These are phyloP conservation scores for Penicillium sp. DNA, from an alignment of 2,329 filamentous ascomycete species.

Conservation along the genomic window DNA sequence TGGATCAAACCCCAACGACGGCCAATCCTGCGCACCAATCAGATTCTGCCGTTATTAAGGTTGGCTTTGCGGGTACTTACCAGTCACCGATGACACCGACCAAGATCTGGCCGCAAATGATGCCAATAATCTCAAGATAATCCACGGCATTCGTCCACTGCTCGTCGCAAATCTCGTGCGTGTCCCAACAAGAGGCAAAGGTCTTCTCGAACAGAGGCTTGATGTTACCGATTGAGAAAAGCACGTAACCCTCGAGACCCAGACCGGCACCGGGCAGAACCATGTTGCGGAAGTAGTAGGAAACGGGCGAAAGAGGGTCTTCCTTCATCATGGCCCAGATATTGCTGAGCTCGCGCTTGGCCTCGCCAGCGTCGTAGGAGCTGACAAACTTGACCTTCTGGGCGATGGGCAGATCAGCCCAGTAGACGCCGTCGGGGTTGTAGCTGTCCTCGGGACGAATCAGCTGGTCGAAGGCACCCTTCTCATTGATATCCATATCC, in stretches of 20 bases:
- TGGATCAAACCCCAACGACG: conserved; percentile 94
- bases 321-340: conserved; percentile 79
- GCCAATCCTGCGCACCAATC: conserved; percentile 59
- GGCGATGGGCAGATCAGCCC: conserved; percentile 74
- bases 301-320: conserved; percentile 77
- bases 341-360: conserved; percentile 59
- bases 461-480: conserved; percentile 67
- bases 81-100: conserved; percentile 77
- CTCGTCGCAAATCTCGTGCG: conserved; percentile 60
- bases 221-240: conserved; percentile 95
- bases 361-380: conserved; percentile 66
- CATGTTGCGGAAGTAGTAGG: conserved; percentile 84
- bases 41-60: not conserved
- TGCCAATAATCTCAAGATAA: conserved; percentile 89
- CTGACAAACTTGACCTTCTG: conserved; percentile 71
- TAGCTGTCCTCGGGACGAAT: conserved; percentile 87
- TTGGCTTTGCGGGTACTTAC: conserved; percentile 32
- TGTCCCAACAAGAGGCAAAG: conserved; percentile 76
- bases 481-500: conserved; percentile 56
- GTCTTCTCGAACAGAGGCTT: conserved; percentile 71
- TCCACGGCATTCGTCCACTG: conserved; percentile 82
- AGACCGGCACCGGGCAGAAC: conserved; percentile 89
- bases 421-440: conserved; percentile 77
- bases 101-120: conserved; percentile 86
- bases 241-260: conserved; percentile 87